phyloP scores from a whole-genome alignment of 192 early-diverging fungal species.

The Umbelopsis vinacea region DNA sequence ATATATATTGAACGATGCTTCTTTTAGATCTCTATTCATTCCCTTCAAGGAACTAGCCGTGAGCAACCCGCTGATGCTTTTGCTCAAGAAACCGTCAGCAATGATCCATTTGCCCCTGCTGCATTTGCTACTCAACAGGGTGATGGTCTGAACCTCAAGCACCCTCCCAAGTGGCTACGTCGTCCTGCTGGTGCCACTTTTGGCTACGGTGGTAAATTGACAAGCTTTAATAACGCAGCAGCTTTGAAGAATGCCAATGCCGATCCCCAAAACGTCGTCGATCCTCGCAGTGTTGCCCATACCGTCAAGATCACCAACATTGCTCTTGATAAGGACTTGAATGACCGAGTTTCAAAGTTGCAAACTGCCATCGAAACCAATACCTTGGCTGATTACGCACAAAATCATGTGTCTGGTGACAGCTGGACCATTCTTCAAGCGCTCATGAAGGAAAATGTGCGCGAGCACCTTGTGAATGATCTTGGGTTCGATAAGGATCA shows the following conservation, averaged over 20 bases:
- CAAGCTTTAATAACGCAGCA: slow-evolving; percentile 68
- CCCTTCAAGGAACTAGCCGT: slow-evolving; percentile 63
- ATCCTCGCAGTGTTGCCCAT: slow-evolving; percentile 59
- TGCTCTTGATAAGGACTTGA: slow-evolving; percentile 76
- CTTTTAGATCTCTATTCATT: slow-evolving; percentile 75
- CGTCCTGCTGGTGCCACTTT: slow-evolving; percentile 85
- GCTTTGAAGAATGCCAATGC: slow-evolving; percentile 39
- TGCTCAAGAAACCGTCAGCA: slow-evolving; percentile 47
- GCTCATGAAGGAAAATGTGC: slow-evolving; percentile 78
- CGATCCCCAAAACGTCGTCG: slow-evolving; percentile 33
- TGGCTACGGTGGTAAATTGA: slow-evolving; percentile 91
- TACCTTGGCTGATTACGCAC: slow-evolving; percentile 18
- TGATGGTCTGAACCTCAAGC: slow-evolving; percentile 77
- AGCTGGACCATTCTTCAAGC: slow-evolving; percentile 86
- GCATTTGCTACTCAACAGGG: slow-evolving; percentile 63
- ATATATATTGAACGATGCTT: not conserved
- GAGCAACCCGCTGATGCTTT: slow-evolving; percentile 28
- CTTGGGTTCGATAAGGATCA: slow-evolving; percentile 86
- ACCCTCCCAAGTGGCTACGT: slow-evolving; percentile 95
- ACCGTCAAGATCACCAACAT: slow-evolving; percentile 64
- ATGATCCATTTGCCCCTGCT: slow-evolving; percentile 81
- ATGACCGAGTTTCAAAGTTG: slow-evolving; percentile 70
- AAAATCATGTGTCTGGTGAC: slow-evolving; percentile 28
- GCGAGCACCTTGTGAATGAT: slow-evolving; percentile 82
- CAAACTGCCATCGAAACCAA: slow-evolving; percentile 62